Base-by-base conservation (phyloP, 1,139 yeast genomes). In the Yarrowia galli region DNA sequence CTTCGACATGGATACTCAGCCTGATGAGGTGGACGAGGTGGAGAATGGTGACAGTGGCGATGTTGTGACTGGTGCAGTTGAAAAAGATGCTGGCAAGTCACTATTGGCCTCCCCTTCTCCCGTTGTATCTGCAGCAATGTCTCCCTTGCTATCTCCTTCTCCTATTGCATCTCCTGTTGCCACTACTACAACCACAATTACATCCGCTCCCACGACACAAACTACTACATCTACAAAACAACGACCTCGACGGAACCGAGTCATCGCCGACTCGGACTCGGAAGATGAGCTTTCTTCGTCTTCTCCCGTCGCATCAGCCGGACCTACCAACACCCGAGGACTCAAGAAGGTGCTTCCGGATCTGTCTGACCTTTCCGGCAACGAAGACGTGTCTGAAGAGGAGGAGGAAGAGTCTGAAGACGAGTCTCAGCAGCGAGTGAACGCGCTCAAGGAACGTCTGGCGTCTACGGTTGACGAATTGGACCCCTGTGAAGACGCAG, bases 181-280 rank as follows among this genome's bases (percentile, higher is more conserved):
- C 13, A 43, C 22, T 13, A 3, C 25, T 12, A n/a, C 49, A 5
- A 13, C 25, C 20, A 20, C 46, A 43, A 13, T 10, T 16, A 18
- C 48, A 5, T 13, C 12, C 12, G 2, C 28, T 10, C 12, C 49
- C 12, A 20, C 46, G 12, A 42, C 22, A 18, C 4, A 4, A 3
- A 10, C 16, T 15, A 15, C 20, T 8, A 18, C 43, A 7, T 18
- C 43, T 18, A n/a, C 20, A 6, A n/a, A 9, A 40, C n/a, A 36
- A 8, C 25, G 53, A 48, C 53, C 53, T 2, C 48, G 60, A 53
- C 3, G 32, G 13, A 56, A 56, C 25, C 38, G 64, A 10, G 51
- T 58, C 16, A 58, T 58, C 43, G 64, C 51, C 8, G 64, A 58
- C 28, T 58, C 64, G 25, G 64, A 58, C 42, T 58, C 64, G 10